Percentiles rank a stretch among this genome's conserved stretches.
phyloP scores from a whole-genome alignment of 495 filamentous ascomycete species.

The Chaetomium cochliodes region DNA sequence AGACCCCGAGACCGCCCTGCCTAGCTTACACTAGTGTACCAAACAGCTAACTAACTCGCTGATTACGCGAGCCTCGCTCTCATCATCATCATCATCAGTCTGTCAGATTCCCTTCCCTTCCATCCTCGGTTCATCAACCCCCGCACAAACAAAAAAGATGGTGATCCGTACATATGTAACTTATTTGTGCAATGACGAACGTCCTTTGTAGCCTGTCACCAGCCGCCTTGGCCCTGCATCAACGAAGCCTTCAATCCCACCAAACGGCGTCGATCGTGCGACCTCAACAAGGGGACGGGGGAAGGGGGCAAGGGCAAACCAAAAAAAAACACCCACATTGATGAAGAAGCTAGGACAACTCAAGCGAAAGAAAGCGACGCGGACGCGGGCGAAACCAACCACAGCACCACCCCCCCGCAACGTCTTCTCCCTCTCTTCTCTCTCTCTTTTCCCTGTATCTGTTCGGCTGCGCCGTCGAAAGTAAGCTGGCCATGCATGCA shows the following conservation, averaged over 20 bases:
- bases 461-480: background rate
- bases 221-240: constrained; percentile 28
- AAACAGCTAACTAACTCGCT: too few relatives aligned
- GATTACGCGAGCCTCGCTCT: too few relatives aligned
- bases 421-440: background rate
- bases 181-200: constrained; percentile 2
- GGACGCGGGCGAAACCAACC: too few relatives aligned
- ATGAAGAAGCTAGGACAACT: too few relatives aligned
- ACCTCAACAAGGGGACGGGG: background rate
- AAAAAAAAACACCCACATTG: too few relatives aligned
- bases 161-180: too few relatives aligned
- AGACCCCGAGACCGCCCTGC: background rate
- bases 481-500: background rate
- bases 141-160: constrained; percentile 1
- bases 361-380: too few relatives aligned
- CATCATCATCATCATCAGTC: too few relatives aligned
- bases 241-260: background rate
- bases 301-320: too few relatives aligned
- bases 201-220: constrained; percentile 9
- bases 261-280: background rate
- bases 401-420: too few relatives aligned
- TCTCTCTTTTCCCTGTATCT: too few relatives aligned
- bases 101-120: background rate
- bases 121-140: background rate
- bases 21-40: too few relatives aligned